Evolutionary conservation across 2,329 filamentous ascomycete genomes (phyloP).

Genomic region (Aspergillus floridensis): DNA sequence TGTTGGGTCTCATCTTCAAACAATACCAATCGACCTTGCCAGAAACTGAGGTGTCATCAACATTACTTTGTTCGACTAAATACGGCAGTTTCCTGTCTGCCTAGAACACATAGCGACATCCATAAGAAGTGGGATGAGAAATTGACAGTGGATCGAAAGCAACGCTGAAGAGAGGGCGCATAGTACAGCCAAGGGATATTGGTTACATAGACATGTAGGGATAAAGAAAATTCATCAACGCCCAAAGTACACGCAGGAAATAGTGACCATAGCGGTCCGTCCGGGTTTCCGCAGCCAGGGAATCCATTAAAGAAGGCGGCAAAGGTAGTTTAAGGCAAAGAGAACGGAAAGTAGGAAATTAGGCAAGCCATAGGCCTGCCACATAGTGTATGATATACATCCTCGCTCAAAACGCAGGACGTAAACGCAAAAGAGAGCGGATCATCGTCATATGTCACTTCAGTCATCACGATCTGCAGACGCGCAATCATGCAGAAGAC

Average conservation of each 20-base stretch:
- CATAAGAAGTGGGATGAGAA: slow-evolving; percentile 9
- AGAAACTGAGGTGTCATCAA: slow-evolving; percentile 14
- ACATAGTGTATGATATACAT: neutral
- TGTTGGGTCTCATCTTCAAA: neutral
- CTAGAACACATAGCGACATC: slow-evolving; percentile 15
- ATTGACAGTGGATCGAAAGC: slow-evolving; percentile 13
- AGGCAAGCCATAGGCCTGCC: neutral
- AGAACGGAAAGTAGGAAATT: neutral
- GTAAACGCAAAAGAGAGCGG: slow-evolving; percentile 3
- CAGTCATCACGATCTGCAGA: slow-evolving; percentile 8
- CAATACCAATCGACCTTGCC: neutral
- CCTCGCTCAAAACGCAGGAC: neutral
- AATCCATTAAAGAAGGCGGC: slow-evolving; percentile 15
- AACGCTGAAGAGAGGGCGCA: neutral
- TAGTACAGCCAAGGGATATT: neutral
- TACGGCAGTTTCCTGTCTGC: slow-evolving; percentile 12
- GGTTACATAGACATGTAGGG: slow-evolving; percentile 11
- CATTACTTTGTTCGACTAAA: slow-evolving; percentile 17
- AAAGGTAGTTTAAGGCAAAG: neutral
- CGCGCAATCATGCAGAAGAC: slow-evolving; percentile 12
- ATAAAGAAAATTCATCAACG: slow-evolving; percentile 12
- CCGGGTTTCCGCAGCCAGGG: neutral
- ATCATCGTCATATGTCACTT: slow-evolving; percentile 2
- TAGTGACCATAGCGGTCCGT: slow-evolving; percentile 1
- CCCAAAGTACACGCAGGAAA: slow-evolving; percentile 12